Evolutionary conservation across 495 filamentous ascomycete species (phyloP), one percentile per base, ranked within the genome.

Genomic region (Aspergillus nanangensis): DNA sequence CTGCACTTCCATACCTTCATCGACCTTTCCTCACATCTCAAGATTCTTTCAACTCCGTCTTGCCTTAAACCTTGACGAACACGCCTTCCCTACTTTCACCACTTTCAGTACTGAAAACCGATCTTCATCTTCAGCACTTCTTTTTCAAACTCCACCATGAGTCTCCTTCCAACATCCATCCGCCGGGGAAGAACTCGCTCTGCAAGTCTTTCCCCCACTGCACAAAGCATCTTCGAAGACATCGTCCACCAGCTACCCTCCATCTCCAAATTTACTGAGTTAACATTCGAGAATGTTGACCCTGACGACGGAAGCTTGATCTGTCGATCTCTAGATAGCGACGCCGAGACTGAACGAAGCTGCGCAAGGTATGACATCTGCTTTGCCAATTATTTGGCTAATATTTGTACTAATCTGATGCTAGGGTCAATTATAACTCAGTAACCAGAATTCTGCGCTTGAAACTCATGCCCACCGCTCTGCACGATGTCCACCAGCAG

Each of bases 391-490:
- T 21, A 23, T 11, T 29, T 22, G 11, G 15, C 20, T 42, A 27
- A 45, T 23, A 22, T 23, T 36, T 22, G 4, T 15, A n/a, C 4
- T 36, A 18, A 36, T 45, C 8, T 17, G 21, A 45, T 45, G 18
- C 9, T 45, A 45, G 42, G 31, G 11, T 36, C 1, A 45, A 36
- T 14, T 45, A 35, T 14, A 45, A 45, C 31, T 7, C 42, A 3
- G 2, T 5, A 1, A 21, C 31, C 4, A 14, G 42, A 5, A 24
- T 45, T 7, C 19, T 45, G n/a, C 42, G 42, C 27, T 13, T 45
- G 10, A 45, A 45, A 36, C 2, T 45, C 3, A 45, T 45, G 42
- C 19, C 42, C 15, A 45, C 36, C 18, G n/a, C n/a, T 23, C 42
- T 45, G 2, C 42, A 45, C 18, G 42, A 45, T 23, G 29, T 35